These are phyloP conservation scores for Diaporthe aspalathi DNA, from an alignment of 2,329 filamentous ascomycete species.

Conservation along the genomic window DNA sequence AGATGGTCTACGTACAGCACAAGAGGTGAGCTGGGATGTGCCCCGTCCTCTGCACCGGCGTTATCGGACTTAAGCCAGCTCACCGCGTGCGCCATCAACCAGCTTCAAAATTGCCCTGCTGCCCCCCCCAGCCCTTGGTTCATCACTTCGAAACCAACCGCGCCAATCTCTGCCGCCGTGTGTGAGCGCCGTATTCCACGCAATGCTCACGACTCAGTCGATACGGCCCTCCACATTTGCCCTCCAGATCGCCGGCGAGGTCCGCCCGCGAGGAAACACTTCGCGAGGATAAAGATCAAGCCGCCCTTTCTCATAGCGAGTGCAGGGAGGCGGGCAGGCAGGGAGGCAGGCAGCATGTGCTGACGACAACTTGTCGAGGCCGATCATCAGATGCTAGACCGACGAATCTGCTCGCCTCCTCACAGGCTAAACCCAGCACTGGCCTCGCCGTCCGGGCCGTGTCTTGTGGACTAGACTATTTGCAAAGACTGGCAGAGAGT, in stretches of 20 bases:
- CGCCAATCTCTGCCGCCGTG: background rate
- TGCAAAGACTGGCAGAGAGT: no score
- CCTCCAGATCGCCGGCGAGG: no score
- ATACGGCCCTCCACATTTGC: background rate
- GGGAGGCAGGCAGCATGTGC: slow-evolving; percentile 8
- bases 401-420: slow-evolving; percentile 5
- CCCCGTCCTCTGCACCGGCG: slow-evolving; percentile 8
- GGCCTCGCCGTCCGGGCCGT: no score
- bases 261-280: background rate
- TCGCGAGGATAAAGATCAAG: background rate
- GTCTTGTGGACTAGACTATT: no score
- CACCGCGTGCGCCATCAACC: no score
- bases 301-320: background rate
- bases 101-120: no score
- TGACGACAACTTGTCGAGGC: slow-evolving; percentile 7
- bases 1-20: background rate
- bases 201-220: background rate
- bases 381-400: slow-evolving; percentile 3
- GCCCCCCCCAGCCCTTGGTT: background rate
- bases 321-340: background rate
- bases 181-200: background rate
- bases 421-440: slow-evolving; percentile 20
- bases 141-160: background rate
- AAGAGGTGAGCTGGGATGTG: background rate
- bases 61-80: slow-evolving; percentile 28